Percentiles rank a stretch among this genome's conserved stretches.
phyloP scores from a whole-genome alignment of 139 green algal genomes.

The Asterochloris erici region DNA sequence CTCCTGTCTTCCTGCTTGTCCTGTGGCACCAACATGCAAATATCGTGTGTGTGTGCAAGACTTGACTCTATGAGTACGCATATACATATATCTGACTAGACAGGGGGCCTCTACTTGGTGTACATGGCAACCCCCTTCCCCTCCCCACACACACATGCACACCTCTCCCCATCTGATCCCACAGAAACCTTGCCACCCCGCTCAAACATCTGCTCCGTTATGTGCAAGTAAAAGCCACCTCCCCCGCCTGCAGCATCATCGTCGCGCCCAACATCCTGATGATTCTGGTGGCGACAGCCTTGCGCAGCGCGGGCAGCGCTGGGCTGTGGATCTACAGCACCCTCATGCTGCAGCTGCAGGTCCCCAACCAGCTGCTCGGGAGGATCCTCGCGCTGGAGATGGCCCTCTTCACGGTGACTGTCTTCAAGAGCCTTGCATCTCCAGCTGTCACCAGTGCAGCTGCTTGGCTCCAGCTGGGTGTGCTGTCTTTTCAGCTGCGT shows the following conservation, averaged over 20 bases:
- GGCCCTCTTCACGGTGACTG: slow-evolving; percentile 32
- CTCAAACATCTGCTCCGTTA: no score
- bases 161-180: no score
- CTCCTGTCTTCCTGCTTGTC: no score
- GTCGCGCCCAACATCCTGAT: slow-evolving; percentile 20
- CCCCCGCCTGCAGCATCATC: slow-evolving; percentile 19
- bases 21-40: no score
- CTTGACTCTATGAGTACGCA: no score
- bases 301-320: slow-evolving; percentile 22
- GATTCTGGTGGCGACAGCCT: slow-evolving; percentile 25
- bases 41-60: no score
- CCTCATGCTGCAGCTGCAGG: slow-evolving; percentile 40
- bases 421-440: not conserved
- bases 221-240: no score
- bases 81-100: no score
- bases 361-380: slow-evolving; percentile 24
- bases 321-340: slow-evolving; percentile 44
- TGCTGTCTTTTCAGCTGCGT: not conserved
- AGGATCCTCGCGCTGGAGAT: slow-evolving; percentile 40
- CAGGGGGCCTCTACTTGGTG: no score
- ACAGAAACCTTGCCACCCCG: no score
- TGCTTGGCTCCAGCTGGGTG: not conserved
- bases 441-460: not conserved
- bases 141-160: no score
- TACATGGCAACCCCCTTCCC: no score